phyloP scores from a whole-genome alignment of 148 eudicot species.

The Heliosperma pusillum region DNA sequence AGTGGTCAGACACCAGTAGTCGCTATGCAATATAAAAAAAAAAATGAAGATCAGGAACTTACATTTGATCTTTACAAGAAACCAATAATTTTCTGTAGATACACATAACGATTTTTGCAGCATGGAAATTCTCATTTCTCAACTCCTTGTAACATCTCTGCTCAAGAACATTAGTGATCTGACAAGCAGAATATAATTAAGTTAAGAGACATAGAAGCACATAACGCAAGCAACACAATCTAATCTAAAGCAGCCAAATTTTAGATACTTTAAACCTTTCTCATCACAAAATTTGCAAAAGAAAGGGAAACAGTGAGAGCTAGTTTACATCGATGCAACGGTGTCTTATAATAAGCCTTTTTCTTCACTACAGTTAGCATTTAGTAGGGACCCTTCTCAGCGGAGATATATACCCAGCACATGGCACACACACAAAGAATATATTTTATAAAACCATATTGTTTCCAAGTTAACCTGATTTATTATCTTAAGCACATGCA shows the following conservation, averaged over 20 bases:
- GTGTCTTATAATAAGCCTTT: no score
- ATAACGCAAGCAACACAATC: background rate
- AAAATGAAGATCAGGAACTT: conserved; percentile 31
- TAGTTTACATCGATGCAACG: no score
- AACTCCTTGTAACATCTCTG: conserved; percentile 91
- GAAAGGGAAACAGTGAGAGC: no score
- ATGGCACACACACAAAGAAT: no score
- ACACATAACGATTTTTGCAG: conserved; percentile 66
- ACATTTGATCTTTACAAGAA: conserved; percentile 94
- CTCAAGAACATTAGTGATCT: conserved; percentile 84
- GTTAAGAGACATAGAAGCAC: conserved; percentile 9
- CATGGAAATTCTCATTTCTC: conserved; percentile 56
- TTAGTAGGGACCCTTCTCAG: no score
- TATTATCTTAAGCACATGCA: no score
- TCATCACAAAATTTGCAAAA: no score
- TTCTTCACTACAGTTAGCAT: no score
- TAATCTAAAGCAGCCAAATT: background rate
- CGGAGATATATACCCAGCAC: no score
- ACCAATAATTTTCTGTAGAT: conserved; percentile 73
- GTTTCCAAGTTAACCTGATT: no score
- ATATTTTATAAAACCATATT: no score
- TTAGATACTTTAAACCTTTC: background rate
- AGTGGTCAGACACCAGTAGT: background rate
- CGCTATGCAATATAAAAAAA: conserved; percentile 7
- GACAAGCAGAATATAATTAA: conserved; percentile 26